Base-by-base conservation (phyloP, 768 basidiomycete species). In the Hygrophorus pudorinus region DNA sequence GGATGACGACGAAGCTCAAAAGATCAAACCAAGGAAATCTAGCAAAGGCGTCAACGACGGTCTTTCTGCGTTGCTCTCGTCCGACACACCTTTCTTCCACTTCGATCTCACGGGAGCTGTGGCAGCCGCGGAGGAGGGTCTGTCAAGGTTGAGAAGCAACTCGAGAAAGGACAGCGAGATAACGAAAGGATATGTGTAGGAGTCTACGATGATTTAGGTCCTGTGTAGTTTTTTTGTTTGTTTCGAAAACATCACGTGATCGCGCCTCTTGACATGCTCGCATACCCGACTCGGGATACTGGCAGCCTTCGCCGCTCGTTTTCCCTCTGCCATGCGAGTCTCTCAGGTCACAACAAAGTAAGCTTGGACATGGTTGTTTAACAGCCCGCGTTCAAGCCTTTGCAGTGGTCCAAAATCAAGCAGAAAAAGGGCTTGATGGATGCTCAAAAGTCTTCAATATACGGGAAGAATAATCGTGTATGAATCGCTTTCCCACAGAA, bases 71-170 rank as follows among this genome's bases (percentile, higher is more conserved):
- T 54, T 83, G 32, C 57, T 79, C 24, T 59, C 69, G 1, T 50
- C 66, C 7, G 71, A 74, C 31, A 89, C 85, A 5, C 86, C 86
- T 7, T 88, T 80, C 72, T 94, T 97, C 82, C 94, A 97, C 66
- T 68, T 96, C 51, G 92, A 94, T 59, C 65, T 97, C 30, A 62
- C 70, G 27, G 68, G 72, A 2, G 89, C 89, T 31, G 78, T 90
- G 32, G 68, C 63, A 6, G 79, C 80, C 10, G 86, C 84, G 4
- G 84, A 87, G 55, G 61, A 59, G 50, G 67, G 63, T 8, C 43
- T 68, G 38, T 17, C 33, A 34, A 21, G 17, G 45, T 24, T 24
- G 24, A 7, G 24, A 7, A 3, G 24, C 7, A 24, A 24, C 24
- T 7, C 24, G 24, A 24, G 24, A 24, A 3, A 24, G 24, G 24